Conservation (phyloP, 2,329 filamentous ascomycete genomes). For the Alternaria sp. region DNA sequence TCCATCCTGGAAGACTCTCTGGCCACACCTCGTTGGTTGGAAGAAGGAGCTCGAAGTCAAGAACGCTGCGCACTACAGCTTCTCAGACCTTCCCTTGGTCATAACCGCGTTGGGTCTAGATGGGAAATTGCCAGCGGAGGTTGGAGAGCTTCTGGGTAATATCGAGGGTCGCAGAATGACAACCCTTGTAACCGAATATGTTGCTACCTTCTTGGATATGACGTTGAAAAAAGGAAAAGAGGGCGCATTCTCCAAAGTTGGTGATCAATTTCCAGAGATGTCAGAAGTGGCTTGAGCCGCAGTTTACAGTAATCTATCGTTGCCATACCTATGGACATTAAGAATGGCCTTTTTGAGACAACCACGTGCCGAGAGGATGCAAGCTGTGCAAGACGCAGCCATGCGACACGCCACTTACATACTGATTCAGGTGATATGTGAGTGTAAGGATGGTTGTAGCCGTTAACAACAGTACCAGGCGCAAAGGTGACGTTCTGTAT, state of each 20-base stretch:
- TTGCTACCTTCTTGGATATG: conserved; percentile 32
- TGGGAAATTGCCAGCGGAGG: conserved; percentile 24
- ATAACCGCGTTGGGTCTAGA: conserved; percentile 26
- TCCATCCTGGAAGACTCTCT: conserved; percentile 36
- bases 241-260: conserved; percentile 3
- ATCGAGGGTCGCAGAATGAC: conserved; percentile 34
- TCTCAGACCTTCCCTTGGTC: conserved; percentile 37
- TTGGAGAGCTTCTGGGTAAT: conserved; percentile 31
- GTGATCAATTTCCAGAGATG: conserved; percentile 27
- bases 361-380: background rate
- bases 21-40: conserved; percentile 35
- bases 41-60: conserved; percentile 40
- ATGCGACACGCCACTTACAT: background rate
- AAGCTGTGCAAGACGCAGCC: background rate
- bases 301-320: background rate
- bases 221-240: conserved; percentile 26
- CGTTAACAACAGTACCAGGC: background rate
- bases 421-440: background rate
- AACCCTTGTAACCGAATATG: conserved; percentile 29
- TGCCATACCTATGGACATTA: background rate
- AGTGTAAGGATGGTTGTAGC: background rate
- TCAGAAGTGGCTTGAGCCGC: conserved; percentile 11
- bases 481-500: background rate
- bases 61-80: conserved; percentile 38
- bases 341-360: background rate